phyloP scores from a whole-genome alignment of 176 grass and related monocot species.

The Puccinellia tenuiflora region DNA sequence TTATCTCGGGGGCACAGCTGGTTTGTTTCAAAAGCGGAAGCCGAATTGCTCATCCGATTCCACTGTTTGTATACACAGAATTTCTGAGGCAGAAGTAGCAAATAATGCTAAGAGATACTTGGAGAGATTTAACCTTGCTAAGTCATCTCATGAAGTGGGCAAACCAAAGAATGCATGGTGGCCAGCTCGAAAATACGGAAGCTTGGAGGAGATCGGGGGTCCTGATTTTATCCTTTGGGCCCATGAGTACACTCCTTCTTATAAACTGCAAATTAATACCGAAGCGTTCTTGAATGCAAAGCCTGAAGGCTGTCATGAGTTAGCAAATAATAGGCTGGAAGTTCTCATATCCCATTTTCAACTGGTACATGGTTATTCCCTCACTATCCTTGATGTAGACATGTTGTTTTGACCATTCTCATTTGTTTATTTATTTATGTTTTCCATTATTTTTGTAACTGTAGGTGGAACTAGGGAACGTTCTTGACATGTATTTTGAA shows the following conservation, averaged over 20 bases:
- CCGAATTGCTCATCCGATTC: slow-evolving; percentile 66
- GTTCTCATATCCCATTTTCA: slow-evolving; percentile 81
- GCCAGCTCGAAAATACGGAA: slow-evolving; percentile 48
- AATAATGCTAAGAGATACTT: slow-evolving; percentile 42
- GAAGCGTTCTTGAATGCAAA: slow-evolving; percentile 48
- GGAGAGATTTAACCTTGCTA: slow-evolving; percentile 35
- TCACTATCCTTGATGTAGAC: not conserved
- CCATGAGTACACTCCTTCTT: slow-evolving; percentile 60
- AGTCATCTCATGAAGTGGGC: not conserved
- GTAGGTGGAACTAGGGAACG: slow-evolving; percentile 68
- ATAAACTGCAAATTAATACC: slow-evolving; percentile 64
- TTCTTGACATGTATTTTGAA: slow-evolving; percentile 96
- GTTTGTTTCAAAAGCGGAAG: slow-evolving; percentile 33
- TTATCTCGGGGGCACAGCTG: slow-evolving; percentile 9
- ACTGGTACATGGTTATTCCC: slow-evolving; percentile 63
- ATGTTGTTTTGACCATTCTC: not conserved
- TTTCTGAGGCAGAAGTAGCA: slow-evolving; percentile 47
- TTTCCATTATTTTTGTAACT: not conserved
- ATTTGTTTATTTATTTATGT: slow-evolving; percentile 6
- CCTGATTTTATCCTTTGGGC: slow-evolving; percentile 52
- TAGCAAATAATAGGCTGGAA: slow-evolving; percentile 64
- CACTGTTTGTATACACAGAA: slow-evolving; percentile 57
- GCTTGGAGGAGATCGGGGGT: slow-evolving; percentile 43
- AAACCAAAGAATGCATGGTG: slow-evolving; percentile 54
- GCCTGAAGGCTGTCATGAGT: slow-evolving; percentile 55